Conservation (phyloP, 1,284 basidiomycete genomes). For the Ceratobasidium sp. region DNA sequence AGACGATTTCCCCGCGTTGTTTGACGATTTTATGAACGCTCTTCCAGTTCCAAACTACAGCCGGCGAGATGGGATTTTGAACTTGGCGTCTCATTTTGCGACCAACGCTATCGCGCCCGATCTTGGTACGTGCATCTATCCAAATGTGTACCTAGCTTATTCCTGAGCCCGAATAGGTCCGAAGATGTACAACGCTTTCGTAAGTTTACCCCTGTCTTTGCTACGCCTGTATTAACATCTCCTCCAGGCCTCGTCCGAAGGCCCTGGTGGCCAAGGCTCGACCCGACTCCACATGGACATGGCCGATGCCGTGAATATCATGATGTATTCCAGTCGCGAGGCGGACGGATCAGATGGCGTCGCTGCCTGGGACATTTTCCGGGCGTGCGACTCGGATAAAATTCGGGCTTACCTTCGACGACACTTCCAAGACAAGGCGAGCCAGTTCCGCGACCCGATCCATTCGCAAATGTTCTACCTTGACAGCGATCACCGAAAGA, state of each 20-base stretch:
- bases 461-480: slow-evolving; percentile 90
- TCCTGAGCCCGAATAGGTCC: slow-evolving; percentile 45
- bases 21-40: slow-evolving; percentile 80
- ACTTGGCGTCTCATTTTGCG: slow-evolving; percentile 89
- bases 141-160: neutral
- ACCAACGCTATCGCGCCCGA: slow-evolving; percentile 84
- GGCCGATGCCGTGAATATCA: slow-evolving; percentile 92
- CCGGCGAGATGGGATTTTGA: slow-evolving; percentile 84
- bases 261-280: slow-evolving; percentile 73
- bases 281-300: slow-evolving; percentile 96
- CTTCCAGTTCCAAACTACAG: slow-evolving; percentile 90
- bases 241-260: slow-evolving; percentile 69
- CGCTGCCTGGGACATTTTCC: slow-evolving; percentile 93
- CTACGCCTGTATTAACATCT: slow-evolving; percentile 48
- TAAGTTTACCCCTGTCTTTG: slow-evolving; percentile 38
- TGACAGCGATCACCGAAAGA: slow-evolving; percentile 68
- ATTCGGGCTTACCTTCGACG: slow-evolving; percentile 75
- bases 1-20: slow-evolving; percentile 83
- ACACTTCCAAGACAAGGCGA: slow-evolving; percentile 47
- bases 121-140: slow-evolving; percentile 61
- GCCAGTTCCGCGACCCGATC: slow-evolving; percentile 74
- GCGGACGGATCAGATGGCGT: slow-evolving; percentile 73
- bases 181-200: slow-evolving; percentile 59
- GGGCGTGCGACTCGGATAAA: slow-evolving; percentile 79
- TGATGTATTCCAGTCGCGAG: slow-evolving; percentile 73